These are phyloP conservation scores for Bipolaris cookei DNA, from an alignment of 2,329 filamentous ascomycete species.

Conservation along the genomic window DNA sequence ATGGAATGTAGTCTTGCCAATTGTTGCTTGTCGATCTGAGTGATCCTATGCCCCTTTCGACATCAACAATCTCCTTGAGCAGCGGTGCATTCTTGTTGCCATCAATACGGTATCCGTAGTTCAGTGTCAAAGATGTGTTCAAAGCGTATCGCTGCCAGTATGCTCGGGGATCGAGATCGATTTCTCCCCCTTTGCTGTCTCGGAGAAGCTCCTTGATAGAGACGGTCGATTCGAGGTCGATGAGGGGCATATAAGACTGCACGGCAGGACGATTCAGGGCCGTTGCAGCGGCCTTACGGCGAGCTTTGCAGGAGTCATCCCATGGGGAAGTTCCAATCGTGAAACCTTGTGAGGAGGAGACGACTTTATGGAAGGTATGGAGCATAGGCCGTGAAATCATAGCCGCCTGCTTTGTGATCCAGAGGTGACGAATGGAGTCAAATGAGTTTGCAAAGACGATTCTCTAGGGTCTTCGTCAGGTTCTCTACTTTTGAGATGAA, in stretches of 20 bases:
- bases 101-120: slow-evolving; percentile 78
- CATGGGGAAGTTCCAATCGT: slow-evolving; percentile 85
- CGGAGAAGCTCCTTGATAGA: slow-evolving; percentile 74
- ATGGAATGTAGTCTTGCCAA: slow-evolving; percentile 83
- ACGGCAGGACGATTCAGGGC: slow-evolving; percentile 78
- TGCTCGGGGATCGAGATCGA: slow-evolving; percentile 72
- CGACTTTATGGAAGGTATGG: slow-evolving; percentile 69
- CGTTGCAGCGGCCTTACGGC: slow-evolving; percentile 78
- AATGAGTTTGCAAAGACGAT: slow-evolving; percentile 82
- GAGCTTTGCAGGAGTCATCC: slow-evolving; percentile 79
- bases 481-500: no score
- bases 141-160: slow-evolving; percentile 79
- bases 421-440: slow-evolving; percentile 73
- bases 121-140: slow-evolving; percentile 77
- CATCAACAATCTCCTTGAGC: slow-evolving; percentile 74
- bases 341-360: slow-evolving; percentile 70
- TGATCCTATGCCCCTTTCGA: slow-evolving; percentile 77
- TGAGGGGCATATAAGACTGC: slow-evolving; percentile 80
- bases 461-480: slow-evolving; percentile 52
- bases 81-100: slow-evolving; percentile 71
- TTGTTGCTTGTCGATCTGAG: slow-evolving; percentile 82
- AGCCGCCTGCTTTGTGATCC: slow-evolving; percentile 79
- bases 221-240: slow-evolving; percentile 75
- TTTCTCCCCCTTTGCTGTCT: slow-evolving; percentile 66
- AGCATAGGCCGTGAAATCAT: slow-evolving; percentile 78